Evolutionary conservation across 805 yeast genomes (phyloP).

Genomic region (Saturnispora saitoi): DNA sequence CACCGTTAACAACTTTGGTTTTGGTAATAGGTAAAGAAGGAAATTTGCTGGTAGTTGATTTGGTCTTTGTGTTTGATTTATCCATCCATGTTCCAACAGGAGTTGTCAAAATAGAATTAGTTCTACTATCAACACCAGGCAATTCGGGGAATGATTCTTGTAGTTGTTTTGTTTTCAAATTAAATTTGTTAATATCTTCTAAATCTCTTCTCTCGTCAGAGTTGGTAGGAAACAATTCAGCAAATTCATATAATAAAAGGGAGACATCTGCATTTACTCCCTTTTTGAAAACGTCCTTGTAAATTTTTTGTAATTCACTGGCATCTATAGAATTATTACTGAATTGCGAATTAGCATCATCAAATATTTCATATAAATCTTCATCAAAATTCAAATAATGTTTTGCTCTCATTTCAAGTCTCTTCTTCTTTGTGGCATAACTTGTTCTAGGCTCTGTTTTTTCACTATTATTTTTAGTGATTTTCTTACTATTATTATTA

Average conservation of each 20-base stretch:
- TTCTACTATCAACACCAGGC: conserved; percentile 21
- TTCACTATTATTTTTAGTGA: conserved; percentile 6
- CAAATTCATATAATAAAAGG: conserved; percentile 50
- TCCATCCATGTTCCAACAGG: conserved; percentile 3
- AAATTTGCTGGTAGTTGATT: background rate
- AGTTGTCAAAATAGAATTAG: conserved; percentile 3
- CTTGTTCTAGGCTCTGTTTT: conserved; percentile 29
- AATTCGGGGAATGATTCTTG: conserved; percentile 44
- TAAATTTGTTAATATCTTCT: conserved; percentile 24
- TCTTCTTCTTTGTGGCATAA: conserved; percentile 41
- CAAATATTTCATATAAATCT: conserved; percentile 40
- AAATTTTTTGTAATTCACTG: conserved; percentile 36
- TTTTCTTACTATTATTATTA: conserved; percentile 9
- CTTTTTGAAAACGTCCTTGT: conserved; percentile 39
- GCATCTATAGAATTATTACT: conserved; percentile 40
- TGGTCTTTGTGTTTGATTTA: background rate
- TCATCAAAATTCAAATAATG: conserved; percentile 57
- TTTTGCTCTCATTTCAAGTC: conserved; percentile 80
- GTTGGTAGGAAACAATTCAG: conserved; percentile 44
- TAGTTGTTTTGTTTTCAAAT: conserved; percentile 18
- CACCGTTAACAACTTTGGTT: background rate
- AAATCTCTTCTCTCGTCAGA: conserved; percentile 37
- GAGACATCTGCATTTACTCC: conserved; percentile 40
- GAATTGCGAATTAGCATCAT: conserved; percentile 39
- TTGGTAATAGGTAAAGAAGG: conserved; percentile 1